phyloP scores from a whole-genome alignment of 2,329 filamentous ascomycete genomes.

The Alternaria incomplexa region DNA sequence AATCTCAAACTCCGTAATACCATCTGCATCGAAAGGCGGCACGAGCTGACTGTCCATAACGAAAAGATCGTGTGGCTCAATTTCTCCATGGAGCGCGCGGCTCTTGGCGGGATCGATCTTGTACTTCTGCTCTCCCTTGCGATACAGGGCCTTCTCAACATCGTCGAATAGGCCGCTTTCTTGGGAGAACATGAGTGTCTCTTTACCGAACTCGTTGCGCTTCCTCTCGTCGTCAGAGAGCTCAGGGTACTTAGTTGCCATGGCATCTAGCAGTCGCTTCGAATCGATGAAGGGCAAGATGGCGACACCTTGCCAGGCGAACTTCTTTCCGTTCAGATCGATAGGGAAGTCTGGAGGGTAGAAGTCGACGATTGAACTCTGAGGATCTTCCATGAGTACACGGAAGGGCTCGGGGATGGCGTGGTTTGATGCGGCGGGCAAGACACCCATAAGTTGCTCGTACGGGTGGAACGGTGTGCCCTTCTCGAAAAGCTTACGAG shows the following conservation, averaged over 20 bases:
- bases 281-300: constrained; percentile 96
- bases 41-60: constrained; percentile 81
- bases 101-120: constrained; percentile 77
- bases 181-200: constrained; percentile 84
- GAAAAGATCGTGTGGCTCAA: constrained; percentile 83
- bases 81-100: constrained; percentile 77
- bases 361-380: constrained; percentile 95
- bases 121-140: constrained; percentile 70
- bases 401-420: constrained; percentile 89
- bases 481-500: constrained; percentile 75
- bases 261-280: constrained; percentile 79
- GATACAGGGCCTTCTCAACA: constrained; percentile 84
- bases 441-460: constrained; percentile 97
- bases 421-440: constrained; percentile 91
- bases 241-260: constrained; percentile 80
- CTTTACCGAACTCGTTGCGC: constrained; percentile 80
- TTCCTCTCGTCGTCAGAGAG: constrained; percentile 77
- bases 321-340: constrained; percentile 97
- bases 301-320: constrained; percentile 96
- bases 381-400: constrained; percentile 82
- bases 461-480: constrained; percentile 88
- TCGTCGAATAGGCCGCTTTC: constrained; percentile 85
- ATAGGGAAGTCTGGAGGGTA: constrained; percentile 94
- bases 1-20: constrained; percentile 36
- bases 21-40: constrained; percentile 74